Base-by-base conservation (phyloP, 1,284 basidiomycete genomes). In the Cutaneotrichosporon curvatum region DNA sequence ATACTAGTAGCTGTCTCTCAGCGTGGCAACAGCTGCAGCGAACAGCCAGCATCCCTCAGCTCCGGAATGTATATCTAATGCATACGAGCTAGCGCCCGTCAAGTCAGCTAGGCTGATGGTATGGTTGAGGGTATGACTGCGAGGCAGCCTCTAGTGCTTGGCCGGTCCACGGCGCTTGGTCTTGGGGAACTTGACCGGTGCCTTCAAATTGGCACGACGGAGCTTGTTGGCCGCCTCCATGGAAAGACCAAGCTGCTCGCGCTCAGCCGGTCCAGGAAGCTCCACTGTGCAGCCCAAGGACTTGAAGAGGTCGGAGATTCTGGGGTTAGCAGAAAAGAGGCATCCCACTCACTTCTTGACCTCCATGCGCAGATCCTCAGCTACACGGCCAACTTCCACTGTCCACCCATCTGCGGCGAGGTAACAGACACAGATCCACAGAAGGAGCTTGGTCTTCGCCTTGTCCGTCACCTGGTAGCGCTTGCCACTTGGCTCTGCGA, bases 121-220 rank as follows among this genome's bases (percentile, higher is more conserved):
- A 28, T 28, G 25, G n/a, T 28, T 7, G 25, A 7, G 25, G 8
- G 8, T 7, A 28, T 28, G 25, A 12, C n/a, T n/a, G n/a, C n/a
- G n/a, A n/a, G n/a, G n/a, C n/a, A n/a, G n/a, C n/a, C n/a, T 34
- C 32, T 45, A 42, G n/a, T 66, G 61, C 60, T 68, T 71, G 19
- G 62, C 62, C 11, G 68, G 68, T 1, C 65, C 69, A 37, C 70
- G 56, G 31, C 60, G 60, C 53, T 65, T 68, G 28, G 60, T 61
- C 62, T 84, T 84, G 1, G 88, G 88, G 71, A 90, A 92, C 53
- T 78, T 76, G 6, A 91, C 75, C 2, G 89, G 89, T 2, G 81
- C 78, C 43, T 74, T 79, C 43, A 94, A 75, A 0, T 83, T 73
- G 0, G 87, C 88, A 46, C 82, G 77, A 60, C 83, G 85, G 33